A percentile compares a stretch with the other conserved stretches of the same genome.
These are phyloP conservation scores for Chytridium lagenaria DNA, from an alignment of 371 early-diverging fungal genomes.

Conservation along the genomic window DNA sequence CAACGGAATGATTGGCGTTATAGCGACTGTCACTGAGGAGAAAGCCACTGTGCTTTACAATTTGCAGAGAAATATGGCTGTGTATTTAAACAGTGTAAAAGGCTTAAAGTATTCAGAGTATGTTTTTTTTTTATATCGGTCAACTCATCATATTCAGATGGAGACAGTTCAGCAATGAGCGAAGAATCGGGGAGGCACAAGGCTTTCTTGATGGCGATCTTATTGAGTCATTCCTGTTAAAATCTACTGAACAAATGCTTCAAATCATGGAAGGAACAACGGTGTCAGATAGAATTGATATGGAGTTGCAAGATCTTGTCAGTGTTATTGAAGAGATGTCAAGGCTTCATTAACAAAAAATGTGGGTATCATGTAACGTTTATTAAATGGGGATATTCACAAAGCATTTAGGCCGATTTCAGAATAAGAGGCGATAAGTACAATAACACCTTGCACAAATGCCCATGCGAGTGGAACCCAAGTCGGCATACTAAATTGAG, in stretches of 20 bases:
- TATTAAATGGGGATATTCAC: background rate
- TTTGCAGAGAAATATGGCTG: constrained; percentile 69
- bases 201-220: constrained; percentile 90
- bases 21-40: constrained; percentile 68
- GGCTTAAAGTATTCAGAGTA: constrained; percentile 69
- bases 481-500: constrained; percentile 30
- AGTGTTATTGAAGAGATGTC: constrained; percentile 52
- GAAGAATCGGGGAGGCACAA: constrained; percentile 52
- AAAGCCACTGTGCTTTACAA: constrained; percentile 63
- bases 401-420: constrained; percentile 34
- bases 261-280: constrained; percentile 58
- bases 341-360: background rate
- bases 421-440: constrained; percentile 30
- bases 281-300: constrained; percentile 20
- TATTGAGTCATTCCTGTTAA: constrained; percentile 75
- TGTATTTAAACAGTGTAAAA: constrained; percentile 63
- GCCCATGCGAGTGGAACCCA: constrained; percentile 39
- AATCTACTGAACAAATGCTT: constrained; percentile 67
- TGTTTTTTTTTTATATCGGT: constrained; percentile 25
- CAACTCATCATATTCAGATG: constrained; percentile 49
- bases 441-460: constrained; percentile 22
- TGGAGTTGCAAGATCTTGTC: constrained; percentile 44
- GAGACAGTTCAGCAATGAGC: constrained; percentile 68
- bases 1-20: constrained; percentile 79
- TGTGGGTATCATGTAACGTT: background rate